Evolutionary conservation across 1,284 basidiomycete genomes (phyloP).

Genomic region (Peniophora sp.): DNA sequence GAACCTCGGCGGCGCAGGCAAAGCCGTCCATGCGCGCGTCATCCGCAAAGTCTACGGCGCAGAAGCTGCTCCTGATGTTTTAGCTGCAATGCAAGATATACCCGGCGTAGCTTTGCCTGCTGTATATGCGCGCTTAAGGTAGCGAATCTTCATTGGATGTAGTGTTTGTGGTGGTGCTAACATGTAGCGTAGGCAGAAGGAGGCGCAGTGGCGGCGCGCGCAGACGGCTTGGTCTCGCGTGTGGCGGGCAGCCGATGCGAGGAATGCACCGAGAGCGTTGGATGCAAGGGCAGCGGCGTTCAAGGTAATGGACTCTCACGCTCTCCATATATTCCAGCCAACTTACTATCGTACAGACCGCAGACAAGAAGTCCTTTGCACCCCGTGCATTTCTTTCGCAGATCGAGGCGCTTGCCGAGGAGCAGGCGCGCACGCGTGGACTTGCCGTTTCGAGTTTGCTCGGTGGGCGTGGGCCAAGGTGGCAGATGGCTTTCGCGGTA

Average conservation of each 20-base stretch:
- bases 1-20: slow-evolving; percentile 84
- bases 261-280: slow-evolving; percentile 89
- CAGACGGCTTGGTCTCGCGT: slow-evolving; percentile 99
- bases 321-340: no score
- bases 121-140: slow-evolving; percentile 70
- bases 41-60: slow-evolving; percentile 97
- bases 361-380: slow-evolving; percentile 88
- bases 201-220: slow-evolving; percentile 99
- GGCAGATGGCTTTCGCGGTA: slow-evolving; percentile 69
- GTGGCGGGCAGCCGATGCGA: slow-evolving; percentile 94
- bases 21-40: slow-evolving; percentile 89
- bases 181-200: slow-evolving; percentile 69
- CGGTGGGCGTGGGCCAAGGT: no score
- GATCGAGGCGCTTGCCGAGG: slow-evolving; percentile 83
- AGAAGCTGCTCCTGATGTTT: slow-evolving; percentile 82
- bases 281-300: slow-evolving; percentile 93
- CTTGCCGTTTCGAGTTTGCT: no score
- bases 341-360: slow-evolving; percentile 61
- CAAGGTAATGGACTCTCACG: slow-evolving; percentile 12
- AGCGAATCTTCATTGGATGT: no score
- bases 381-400: slow-evolving; percentile 83
- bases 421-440: slow-evolving; percentile 70
- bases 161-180: no score
- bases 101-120: slow-evolving; percentile 90
- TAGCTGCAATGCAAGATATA: slow-evolving; percentile 89